A percentile compares a stretch with the other conserved stretches of the same genome.
phyloP scores from a whole-genome alignment of 345 rosid species.

The Brassica carinata region DNA sequence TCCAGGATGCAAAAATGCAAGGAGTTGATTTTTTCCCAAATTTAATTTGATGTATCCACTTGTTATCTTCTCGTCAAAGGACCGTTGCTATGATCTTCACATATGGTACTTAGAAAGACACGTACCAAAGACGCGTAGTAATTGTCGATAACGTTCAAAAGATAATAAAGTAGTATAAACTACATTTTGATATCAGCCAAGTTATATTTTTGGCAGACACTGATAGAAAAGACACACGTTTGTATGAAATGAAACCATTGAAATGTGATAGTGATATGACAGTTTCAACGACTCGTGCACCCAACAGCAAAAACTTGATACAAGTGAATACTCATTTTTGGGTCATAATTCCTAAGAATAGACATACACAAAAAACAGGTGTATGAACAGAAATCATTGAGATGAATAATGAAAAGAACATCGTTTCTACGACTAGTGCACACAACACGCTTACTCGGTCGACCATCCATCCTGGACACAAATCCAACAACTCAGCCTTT shows the following conservation, averaged over 20 bases:
- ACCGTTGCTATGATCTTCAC: neutral
- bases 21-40: neutral
- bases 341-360: neutral
- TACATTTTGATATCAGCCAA: neutral
- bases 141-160: neutral
- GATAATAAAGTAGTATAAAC: neutral
- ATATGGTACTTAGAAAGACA: neutral
- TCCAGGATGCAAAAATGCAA: neutral
- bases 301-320: neutral
- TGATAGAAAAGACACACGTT: neutral
- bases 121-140: neutral
- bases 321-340: neutral
- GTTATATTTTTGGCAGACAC: neutral
- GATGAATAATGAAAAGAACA: neutral
- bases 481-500: neutral
- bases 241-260: neutral
- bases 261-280: neutral
- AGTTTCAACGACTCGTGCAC: neutral
- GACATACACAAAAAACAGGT: neutral
- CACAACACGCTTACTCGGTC: neutral
- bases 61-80: neutral
- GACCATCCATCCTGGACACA: neutral
- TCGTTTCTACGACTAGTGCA: neutral
- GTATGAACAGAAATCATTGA: neutral
- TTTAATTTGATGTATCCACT: neutral